Base-by-base conservation (phyloP, 2,329 filamentous ascomycete genomes). In the Chrysoporthe cubensis region DNA sequence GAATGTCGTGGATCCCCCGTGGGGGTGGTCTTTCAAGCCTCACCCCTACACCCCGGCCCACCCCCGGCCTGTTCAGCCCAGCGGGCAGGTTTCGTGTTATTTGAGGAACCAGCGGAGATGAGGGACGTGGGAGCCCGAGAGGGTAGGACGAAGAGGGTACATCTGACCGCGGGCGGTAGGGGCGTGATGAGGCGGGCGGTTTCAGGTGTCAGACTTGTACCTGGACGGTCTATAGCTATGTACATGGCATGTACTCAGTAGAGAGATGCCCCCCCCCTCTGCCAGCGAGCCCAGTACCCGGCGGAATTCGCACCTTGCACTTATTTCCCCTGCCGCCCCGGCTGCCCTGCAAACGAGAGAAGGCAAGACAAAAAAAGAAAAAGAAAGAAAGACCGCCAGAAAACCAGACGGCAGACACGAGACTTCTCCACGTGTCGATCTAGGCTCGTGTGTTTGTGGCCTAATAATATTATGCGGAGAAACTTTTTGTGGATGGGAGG, bases 121-220 rank as follows among this genome's bases (percentile, higher is more conserved):
- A 62, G 61, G 34, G 34, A 34, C 34, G 46, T 42, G 18, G 16
- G n/a, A 65, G 59, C 61, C 66, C 64, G 66, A 62, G 32, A 37
- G 62, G 26, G 66, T 42, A 65, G 46, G 56, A 34, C 56, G 40
- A 46, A 48, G n/a, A 50, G n/a, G 56, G 66, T 57, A 67, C 44
- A 50, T 16, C 21, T 34, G 21, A 54, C 50, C 11, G 50, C 32
- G 50, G 9, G 37, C 14, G 46, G 46, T 14, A 16, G 50, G 21
- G 50, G 50, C 18, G 50, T 26, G n/a, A 4, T 54, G 50, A 54
- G 50, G 50, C 14, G 3, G 50, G 40, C 40, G 57, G 57, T 60
- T 60, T 60, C 57, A 60, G 40, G 37, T 44, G 40, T 43, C 37
- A 43, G 57, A n/a, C 44, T 40, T 60, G 57, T 44, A 16, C 40